These are phyloP conservation scores for Xylariaceae sp. DNA, from an alignment of 2,329 filamentous ascomycete genomes.

Conservation along the genomic window DNA sequence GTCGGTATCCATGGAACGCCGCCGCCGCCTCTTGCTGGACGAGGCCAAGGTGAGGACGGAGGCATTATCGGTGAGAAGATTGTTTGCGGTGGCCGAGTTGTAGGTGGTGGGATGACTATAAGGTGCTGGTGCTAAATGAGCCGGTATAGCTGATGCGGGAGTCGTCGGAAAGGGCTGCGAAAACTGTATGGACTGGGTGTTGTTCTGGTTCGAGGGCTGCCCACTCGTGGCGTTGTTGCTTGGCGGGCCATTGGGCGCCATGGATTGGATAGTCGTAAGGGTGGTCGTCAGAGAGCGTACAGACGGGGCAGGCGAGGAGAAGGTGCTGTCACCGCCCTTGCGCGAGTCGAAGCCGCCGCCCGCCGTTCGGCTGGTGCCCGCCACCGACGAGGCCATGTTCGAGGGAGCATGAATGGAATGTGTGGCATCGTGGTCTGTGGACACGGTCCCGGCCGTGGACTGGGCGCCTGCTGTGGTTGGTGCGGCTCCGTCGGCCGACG, in stretches of 20 bases:
- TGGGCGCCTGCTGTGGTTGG: conserved; percentile 58
- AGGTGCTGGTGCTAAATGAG: conserved; percentile 51
- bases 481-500: conserved; percentile 50
- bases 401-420: conserved; percentile 70
- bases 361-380: conserved; percentile 66
- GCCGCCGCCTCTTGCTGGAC: conserved; percentile 68
- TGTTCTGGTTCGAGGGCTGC: conserved; percentile 36
- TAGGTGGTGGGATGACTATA: conserved; percentile 60
- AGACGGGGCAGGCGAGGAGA: conserved; percentile 75
- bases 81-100: conserved; percentile 71
- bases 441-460: conserved; percentile 70
- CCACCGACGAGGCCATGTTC: conserved; percentile 56
- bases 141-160: conserved; percentile 63
- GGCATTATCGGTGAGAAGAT: conserved; percentile 75
- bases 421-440: conserved; percentile 72
- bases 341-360: conserved; percentile 60
- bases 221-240: conserved; percentile 26
- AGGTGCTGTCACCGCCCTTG: conserved; percentile 67
- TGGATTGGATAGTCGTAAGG: conserved; percentile 76
- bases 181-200: conserved; percentile 50
- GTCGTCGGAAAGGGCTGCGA: conserved; percentile 57
- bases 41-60: conserved; percentile 80
- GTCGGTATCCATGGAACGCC: conserved; percentile 77
- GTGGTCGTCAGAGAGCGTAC: conserved; percentile 76
- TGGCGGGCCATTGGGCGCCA: conserved; percentile 47